Conservation (phyloP, 2,329 filamentous ascomycete species). For the Nigrospora osmanthi region DNA sequence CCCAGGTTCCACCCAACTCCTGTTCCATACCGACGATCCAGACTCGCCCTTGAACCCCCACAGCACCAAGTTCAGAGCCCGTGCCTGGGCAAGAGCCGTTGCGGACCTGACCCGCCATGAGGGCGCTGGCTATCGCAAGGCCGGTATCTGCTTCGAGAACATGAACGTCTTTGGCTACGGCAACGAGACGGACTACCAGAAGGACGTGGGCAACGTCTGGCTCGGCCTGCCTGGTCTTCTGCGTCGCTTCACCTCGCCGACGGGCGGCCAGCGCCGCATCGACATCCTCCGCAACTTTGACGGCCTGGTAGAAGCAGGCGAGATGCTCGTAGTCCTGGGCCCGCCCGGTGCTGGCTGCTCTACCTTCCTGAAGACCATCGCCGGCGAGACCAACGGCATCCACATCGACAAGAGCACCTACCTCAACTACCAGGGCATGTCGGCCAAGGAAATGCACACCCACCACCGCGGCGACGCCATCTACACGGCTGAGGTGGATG, state of each 20-base stretch:
- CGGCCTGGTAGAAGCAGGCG: slow-evolving; percentile 52
- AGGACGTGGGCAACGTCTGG: slow-evolving; percentile 56
- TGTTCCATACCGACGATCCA: slow-evolving; percentile 36
- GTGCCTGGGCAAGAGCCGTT: slow-evolving; percentile 53
- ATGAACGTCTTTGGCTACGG: slow-evolving; percentile 63
- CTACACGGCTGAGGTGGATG: slow-evolving; percentile 14
- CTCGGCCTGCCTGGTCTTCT: slow-evolving; percentile 17
- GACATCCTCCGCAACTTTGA: slow-evolving; percentile 56
- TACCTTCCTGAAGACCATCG: slow-evolving; percentile 45
- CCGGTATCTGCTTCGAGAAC: slow-evolving; percentile 59
- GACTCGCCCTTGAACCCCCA: slow-evolving; percentile 45
- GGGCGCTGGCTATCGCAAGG: slow-evolving; percentile 50
- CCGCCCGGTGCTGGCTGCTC: slow-evolving; percentile 40
- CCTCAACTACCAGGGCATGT: slow-evolving; percentile 56
- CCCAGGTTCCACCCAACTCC: slow-evolving; percentile 29
- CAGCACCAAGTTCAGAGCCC: slow-evolving; percentile 43
- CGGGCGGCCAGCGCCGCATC: not conserved
- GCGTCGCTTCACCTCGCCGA: too few relatives aligned
- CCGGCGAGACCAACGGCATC: slow-evolving; percentile 9
- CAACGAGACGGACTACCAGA: slow-evolving; percentile 62
- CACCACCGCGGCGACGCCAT: slow-evolving; percentile 52
- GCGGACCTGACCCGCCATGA: slow-evolving; percentile 34
- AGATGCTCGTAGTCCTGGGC: slow-evolving; percentile 40
- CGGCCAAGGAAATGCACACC: slow-evolving; percentile 41
- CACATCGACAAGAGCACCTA: slow-evolving; percentile 17